A percentile compares a stretch with the other conserved stretches of the same genome.
These are phyloP conservation scores for Tulasnella calospora DNA, from an alignment of 768 basidiomycete genomes.

Conservation along the genomic window DNA sequence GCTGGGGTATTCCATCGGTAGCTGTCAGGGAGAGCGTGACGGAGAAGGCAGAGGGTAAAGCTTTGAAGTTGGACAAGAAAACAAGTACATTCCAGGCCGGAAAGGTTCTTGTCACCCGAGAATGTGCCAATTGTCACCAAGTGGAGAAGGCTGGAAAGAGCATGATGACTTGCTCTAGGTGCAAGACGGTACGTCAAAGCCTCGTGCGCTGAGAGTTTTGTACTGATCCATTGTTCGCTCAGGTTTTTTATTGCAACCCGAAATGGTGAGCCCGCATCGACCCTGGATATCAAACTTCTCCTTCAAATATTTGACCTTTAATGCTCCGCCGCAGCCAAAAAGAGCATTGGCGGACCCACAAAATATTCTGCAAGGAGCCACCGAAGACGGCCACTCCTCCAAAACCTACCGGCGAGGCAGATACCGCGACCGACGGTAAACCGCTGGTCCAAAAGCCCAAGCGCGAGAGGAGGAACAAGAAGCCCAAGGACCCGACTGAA, in stretches of 20 bases:
- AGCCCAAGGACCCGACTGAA: not conserved
- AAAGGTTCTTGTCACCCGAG: not conserved
- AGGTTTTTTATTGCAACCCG: not conserved
- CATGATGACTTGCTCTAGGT: not conserved
- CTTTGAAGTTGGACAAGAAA: not conserved
- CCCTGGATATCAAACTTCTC: not conserved
- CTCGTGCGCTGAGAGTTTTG: not conserved
- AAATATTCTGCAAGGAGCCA: not conserved
- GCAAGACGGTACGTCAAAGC: not conserved
- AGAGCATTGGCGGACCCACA: not conserved
- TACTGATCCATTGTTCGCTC: not conserved
- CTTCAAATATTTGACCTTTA: not conserved
- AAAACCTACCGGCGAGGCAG: not conserved
- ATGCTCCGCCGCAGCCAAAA: not conserved
- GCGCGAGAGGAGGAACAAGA: not conserved
- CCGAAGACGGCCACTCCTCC: not conserved
- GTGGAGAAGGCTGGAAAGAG: not conserved
- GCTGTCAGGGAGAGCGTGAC: not conserved
- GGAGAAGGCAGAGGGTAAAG: not conserved
- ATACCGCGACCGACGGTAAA: not conserved
- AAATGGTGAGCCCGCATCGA: not conserved
- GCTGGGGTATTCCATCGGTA: not conserved
- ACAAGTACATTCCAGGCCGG: not conserved
- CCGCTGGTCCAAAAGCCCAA: not conserved
- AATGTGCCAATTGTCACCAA: not conserved